Evolutionary conservation across 331 rosid genomes (phyloP), one percentile per base, ranked within the genome.

Genomic region (Ulmus americana): DNA sequence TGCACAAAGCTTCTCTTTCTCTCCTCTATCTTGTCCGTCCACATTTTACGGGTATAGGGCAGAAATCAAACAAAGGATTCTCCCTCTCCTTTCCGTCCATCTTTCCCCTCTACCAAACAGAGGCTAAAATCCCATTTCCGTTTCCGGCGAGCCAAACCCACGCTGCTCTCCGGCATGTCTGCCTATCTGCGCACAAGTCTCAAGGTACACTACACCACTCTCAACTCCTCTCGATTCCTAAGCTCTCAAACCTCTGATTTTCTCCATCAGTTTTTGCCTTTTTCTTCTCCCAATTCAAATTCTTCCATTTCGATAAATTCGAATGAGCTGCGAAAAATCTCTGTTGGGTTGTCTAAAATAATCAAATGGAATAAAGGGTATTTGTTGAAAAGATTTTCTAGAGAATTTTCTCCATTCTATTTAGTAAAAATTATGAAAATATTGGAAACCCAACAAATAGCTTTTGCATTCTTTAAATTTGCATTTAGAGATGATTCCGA

Each of bases 391-490:
- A 72, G 22, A 0, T 78, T 91, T 70, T 83, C 87, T 13, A 54
- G 69, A 2, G 50, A 70, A 0, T 88, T 88, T 57, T 85, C 81
- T 47, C 95, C 94, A 0, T 70, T 65, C 63, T 65, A 80, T 5
- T 82, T 91, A 1, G 96, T 74, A 0, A 66, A 79, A 46, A 70
- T 82, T 6, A 76, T 88, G 76, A 75, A 79, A 42, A 59, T 86
- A 11, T 69, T 84, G 0, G 76, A 55, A 3, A 41, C 73, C 7
- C 76, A 86, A 15, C 81, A 81, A 28, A 67, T 86, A 12, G 90
- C 90, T 8, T 82, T 80, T 59, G 86, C 95, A 12, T 91, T 91
- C 81, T 91, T 91, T 61, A 88, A 88, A 39, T 15, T 86, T 7
- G 80, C 85, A 0, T 80, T 86, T 39, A 64, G 72, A n/a, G 81